Evolutionary conservation across 1,284 basidiomycete genomes (phyloP).

Genomic region (Golubevia sp.): DNA sequence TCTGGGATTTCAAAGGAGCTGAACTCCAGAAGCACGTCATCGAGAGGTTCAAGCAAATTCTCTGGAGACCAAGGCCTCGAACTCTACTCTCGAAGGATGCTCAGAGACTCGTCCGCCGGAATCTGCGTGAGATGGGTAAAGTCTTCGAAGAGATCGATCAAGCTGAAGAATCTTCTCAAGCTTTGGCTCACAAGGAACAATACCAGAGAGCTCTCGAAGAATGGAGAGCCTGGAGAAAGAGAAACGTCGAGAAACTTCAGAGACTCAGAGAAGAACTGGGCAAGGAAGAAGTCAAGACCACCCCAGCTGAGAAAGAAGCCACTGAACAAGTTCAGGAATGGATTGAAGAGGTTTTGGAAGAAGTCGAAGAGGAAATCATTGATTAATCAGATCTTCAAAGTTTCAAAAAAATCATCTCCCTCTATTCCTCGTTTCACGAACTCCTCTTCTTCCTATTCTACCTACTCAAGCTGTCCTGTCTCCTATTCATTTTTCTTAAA

Average conservation of each 20-base stretch:
- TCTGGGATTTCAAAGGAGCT: constrained; percentile 59
- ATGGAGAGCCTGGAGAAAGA: constrained; percentile 57
- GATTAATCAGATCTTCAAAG: too few relatives aligned
- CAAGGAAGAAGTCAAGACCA: constrained; percentile 22
- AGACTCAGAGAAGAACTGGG: constrained; percentile 34
- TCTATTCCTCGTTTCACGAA: too few relatives aligned
- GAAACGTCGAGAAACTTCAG: constrained; percentile 32
- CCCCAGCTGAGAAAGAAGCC: constrained; percentile 9
- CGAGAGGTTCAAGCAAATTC: constrained; percentile 61
- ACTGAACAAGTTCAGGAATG: not conserved
- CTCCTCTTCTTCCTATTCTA: too few relatives aligned
- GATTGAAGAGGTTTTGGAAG: constrained; percentile 40
- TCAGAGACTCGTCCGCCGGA: constrained; percentile 54
- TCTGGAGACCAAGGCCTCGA: constrained; percentile 59
- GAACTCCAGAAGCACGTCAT: constrained; percentile 59
- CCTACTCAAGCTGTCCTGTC: too few relatives aligned
- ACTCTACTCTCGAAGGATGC: constrained; percentile 55
- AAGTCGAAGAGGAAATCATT: constrained; percentile 59
- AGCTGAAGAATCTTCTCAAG: constrained; percentile 54
- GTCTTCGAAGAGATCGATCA: constrained; percentile 58
- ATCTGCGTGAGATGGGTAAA: constrained; percentile 51
- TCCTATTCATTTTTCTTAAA: too few relatives aligned
- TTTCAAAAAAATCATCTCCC: too few relatives aligned
- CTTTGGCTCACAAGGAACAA: constrained; percentile 52
- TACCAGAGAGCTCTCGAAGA: constrained; percentile 58